A percentile compares a stretch with the other conserved stretches of the same genome.
Conservation (phyloP, 2,329 filamentous ascomycete genomes). For the Aureobasidium pullulans region DNA sequence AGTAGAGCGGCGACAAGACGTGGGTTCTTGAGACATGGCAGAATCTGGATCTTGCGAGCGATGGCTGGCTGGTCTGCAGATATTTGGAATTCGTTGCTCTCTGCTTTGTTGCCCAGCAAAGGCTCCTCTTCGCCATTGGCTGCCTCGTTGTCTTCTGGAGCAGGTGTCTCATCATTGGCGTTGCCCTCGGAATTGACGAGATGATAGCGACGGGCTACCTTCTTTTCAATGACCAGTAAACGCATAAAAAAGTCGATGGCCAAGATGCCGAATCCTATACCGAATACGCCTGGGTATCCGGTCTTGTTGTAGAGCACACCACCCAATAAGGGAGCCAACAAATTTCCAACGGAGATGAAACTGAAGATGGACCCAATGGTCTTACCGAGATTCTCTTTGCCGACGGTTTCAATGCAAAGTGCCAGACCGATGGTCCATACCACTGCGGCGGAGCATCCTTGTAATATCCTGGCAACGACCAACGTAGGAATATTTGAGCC, state of each 20-base stretch:
- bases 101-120: slow-evolving; percentile 32
- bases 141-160: slow-evolving; percentile 17
- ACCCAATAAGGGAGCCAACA: slow-evolving; percentile 52
- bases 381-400: slow-evolving; percentile 50
- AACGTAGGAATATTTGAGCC: slow-evolving; percentile 43
- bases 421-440: slow-evolving; percentile 56
- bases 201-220: slow-evolving; percentile 43
- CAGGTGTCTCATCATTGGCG: slow-evolving; percentile 8
- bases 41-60: slow-evolving; percentile 39
- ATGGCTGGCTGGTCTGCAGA: slow-evolving; percentile 32
- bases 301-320: slow-evolving; percentile 53
- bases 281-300: slow-evolving; percentile 54
- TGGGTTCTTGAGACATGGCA: slow-evolving; percentile 36
- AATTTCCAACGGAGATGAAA: slow-evolving; percentile 50
- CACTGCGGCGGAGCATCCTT: slow-evolving; percentile 51
- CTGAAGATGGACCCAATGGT: slow-evolving; percentile 56
- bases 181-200: slow-evolving; percentile 21
- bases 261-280: slow-evolving; percentile 47
- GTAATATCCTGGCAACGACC: slow-evolving; percentile 46
- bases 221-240: slow-evolving; percentile 56
- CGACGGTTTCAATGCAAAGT: slow-evolving; percentile 53
- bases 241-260: slow-evolving; percentile 54
- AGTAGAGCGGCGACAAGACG: slow-evolving; percentile 34
- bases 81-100: slow-evolving; percentile 36
- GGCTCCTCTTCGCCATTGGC: slow-evolving; percentile 27